These are phyloP conservation scores for Solanum chmielewskii DNA, from an alignment of 257 asterid species.

Conservation along the genomic window DNA sequence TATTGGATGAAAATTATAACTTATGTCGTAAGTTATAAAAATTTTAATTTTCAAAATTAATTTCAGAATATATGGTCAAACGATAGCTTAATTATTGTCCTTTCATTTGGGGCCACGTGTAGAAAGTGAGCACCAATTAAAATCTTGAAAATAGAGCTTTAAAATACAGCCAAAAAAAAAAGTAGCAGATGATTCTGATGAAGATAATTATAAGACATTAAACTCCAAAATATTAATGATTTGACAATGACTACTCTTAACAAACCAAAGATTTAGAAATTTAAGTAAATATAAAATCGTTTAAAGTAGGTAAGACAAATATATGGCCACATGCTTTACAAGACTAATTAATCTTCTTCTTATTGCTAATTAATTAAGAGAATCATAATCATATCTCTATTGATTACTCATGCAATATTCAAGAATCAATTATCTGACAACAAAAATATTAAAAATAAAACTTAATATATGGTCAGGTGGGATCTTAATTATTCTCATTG, in stretches of 20 bases:
- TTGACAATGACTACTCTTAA: not conserved
- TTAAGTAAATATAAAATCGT: constrained; percentile 1
- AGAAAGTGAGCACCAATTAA: not conserved
- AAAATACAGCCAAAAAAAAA: not conserved
- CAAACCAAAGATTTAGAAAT: not conserved
- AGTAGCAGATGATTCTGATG: not conserved
- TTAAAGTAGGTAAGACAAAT: constrained; percentile 20
- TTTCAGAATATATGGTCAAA: not conserved
- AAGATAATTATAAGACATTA: not conserved
- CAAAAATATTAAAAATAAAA: not conserved
- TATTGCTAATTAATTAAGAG: not conserved
- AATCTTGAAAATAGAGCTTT: not conserved
- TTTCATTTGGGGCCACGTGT: not conserved
- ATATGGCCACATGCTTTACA: constrained; percentile 28
- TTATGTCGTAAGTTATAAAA: too few relatives aligned
- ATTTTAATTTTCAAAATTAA: not conserved
- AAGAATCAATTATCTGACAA: not conserved
- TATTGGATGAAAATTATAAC: not conserved
- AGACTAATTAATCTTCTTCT: constrained; percentile 8
- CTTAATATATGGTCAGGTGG: not conserved
- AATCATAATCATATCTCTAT: not conserved
- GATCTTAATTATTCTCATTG: not conserved
- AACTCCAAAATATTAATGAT: not conserved
- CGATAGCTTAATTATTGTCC: not conserved
- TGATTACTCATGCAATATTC: not conserved